These are phyloP conservation scores for Serpula lacrymans DNA, from an alignment of 768 basidiomycete genomes.

Conservation along the genomic window DNA sequence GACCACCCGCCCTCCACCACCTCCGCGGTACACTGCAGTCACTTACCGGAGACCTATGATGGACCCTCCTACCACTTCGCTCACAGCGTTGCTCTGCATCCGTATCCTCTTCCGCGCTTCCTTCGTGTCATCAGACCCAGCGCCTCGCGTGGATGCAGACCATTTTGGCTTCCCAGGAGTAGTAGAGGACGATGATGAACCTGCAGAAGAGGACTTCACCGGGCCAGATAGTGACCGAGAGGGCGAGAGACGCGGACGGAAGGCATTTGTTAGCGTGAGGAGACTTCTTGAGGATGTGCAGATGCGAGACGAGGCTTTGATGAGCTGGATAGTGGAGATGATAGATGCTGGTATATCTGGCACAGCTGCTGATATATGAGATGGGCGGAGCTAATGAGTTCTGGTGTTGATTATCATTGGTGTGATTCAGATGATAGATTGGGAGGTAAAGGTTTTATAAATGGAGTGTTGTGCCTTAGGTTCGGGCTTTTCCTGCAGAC, in stretches of 20 bases:
- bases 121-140: slow-evolving; percentile 65
- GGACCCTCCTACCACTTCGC: slow-evolving; percentile 69
- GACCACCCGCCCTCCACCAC: slow-evolving; percentile 67
- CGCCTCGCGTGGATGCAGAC: slow-evolving; percentile 73
- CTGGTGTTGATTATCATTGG: background rate
- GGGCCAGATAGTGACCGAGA: slow-evolving; percentile 56
- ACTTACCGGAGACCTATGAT: slow-evolving; percentile 53
- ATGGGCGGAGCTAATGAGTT: background rate
- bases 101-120: slow-evolving; percentile 81
- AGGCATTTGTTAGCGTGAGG: slow-evolving; percentile 62
- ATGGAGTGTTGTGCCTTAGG: too few relatives aligned
- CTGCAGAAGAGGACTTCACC: slow-evolving; percentile 22
- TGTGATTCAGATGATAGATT: slow-evolving; percentile 8
- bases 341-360: slow-evolving; percentile 41
- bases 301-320: slow-evolving; percentile 60
- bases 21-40: slow-evolving; percentile 61
- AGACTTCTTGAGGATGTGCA: slow-evolving; percentile 60
- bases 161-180: slow-evolving; percentile 90
- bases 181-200: slow-evolving; percentile 55
- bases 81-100: slow-evolving; percentile 78
- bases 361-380: background rate
- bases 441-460: too few relatives aligned
- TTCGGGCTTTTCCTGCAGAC: too few relatives aligned
- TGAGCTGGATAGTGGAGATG: slow-evolving; percentile 61
- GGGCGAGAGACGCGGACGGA: slow-evolving; percentile 67